These are phyloP conservation scores for Russula sp. DNA, from an alignment of 768 basidiomycete species.

Conservation along the genomic window DNA sequence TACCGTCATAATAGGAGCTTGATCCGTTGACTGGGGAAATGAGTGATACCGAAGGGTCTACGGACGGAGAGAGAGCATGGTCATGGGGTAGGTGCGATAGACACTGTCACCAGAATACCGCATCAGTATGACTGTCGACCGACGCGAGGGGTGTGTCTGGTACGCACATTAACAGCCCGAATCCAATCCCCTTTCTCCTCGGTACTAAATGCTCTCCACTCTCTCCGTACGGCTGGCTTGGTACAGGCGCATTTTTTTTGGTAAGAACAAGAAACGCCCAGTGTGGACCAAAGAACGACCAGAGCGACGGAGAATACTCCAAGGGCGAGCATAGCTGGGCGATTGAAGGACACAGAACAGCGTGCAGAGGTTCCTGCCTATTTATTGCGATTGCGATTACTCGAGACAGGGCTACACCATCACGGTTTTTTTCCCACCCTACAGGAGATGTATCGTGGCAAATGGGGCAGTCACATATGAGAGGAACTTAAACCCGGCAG, in stretches of 20 bases:
- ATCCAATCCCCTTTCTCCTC: constrained; percentile 26
- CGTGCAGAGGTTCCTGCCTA: neutral
- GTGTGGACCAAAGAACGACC: neutral
- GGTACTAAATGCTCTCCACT: constrained; percentile 25
- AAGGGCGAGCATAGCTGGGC: neutral
- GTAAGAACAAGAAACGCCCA: neutral
- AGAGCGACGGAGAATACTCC: neutral
- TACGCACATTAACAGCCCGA: constrained; percentile 25
- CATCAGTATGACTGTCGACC: neutral
- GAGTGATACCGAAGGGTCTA: constrained; percentile 13
- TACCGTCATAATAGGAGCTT: constrained; percentile 24
- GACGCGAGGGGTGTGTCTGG: neutral
- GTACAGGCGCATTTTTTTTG: constrained; percentile 5
- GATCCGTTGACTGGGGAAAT: constrained; percentile 19
- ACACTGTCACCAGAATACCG: constrained; percentile 7
- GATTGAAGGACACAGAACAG: too few relatives aligned
- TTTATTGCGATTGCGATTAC: neutral
- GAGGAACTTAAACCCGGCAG: neutral
- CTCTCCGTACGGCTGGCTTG: constrained; percentile 24
- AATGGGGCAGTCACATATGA: neutral
- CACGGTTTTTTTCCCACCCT: neutral
- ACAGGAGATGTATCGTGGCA: neutral
- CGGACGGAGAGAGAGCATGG: constrained; percentile 12
- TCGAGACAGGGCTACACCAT: neutral
- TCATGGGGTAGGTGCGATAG: constrained; percentile 22